Evolutionary conservation across 352 stramenopile species (phyloP).

Genomic region (Albugo laibachii): DNA sequence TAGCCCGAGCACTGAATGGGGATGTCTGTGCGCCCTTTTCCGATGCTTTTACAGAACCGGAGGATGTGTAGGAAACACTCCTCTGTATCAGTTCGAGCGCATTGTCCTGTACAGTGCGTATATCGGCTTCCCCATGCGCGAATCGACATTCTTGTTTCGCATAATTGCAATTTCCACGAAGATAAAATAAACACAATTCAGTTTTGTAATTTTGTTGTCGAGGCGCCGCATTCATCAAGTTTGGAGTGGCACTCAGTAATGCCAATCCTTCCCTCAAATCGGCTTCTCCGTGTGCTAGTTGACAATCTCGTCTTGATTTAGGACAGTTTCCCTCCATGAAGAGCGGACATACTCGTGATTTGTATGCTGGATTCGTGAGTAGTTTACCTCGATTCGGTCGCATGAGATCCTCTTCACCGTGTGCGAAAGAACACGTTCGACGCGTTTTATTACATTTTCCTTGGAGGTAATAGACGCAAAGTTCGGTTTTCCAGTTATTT

Average conservation of each 20-base stretch:
- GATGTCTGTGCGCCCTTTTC: background rate
- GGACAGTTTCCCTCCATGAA: constrained; percentile 54
- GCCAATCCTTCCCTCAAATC: constrained; percentile 41
- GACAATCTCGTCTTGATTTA: constrained; percentile 57
- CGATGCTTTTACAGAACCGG: background rate
- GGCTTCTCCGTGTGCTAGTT: constrained; percentile 51
- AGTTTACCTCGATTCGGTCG: constrained; percentile 17
- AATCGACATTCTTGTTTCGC: constrained; percentile 73
- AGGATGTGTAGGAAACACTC: background rate
- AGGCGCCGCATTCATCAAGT: constrained; percentile 11
- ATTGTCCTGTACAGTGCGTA: constrained; percentile 69
- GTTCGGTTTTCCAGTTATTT: constrained; percentile 78
- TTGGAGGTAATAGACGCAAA: constrained; percentile 80
- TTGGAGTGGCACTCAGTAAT: constrained; percentile 6
- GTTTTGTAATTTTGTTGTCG: constrained; percentile 80
- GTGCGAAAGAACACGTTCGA: constrained; percentile 72
- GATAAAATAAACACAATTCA: constrained; percentile 76
- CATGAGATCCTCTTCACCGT: constrained; percentile 61
- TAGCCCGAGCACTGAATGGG: background rate
- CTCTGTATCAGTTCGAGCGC: constrained; percentile 22
- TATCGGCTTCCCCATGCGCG: constrained; percentile 51
- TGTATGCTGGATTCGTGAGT: constrained; percentile 25
- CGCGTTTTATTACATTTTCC: constrained; percentile 79
- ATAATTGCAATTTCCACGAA: constrained; percentile 79
- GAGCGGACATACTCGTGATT: constrained; percentile 56